These are phyloP conservation scores for Beauveria medogensis DNA, from an alignment of 2,329 filamentous ascomycete species.

Conservation along the genomic window DNA sequence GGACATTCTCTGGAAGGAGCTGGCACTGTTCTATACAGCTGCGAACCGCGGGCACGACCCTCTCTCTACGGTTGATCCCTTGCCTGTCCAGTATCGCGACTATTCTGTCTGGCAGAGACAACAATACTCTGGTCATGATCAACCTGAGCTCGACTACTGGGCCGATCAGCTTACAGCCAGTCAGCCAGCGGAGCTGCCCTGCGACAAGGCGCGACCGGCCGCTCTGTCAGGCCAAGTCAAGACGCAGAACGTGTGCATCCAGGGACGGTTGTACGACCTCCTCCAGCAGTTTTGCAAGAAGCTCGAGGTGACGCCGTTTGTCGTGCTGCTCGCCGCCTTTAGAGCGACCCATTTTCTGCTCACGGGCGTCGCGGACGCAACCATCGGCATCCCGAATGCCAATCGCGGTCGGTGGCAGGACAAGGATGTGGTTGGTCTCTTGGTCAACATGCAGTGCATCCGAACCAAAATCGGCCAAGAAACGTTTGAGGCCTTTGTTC, in stretches of 20 bases:
- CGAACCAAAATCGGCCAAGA: conserved; percentile 11
- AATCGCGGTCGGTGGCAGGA: conserved; percentile 1
- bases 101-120: conserved; percentile 17
- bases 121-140: conserved; percentile 3
- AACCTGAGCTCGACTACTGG: conserved; percentile 17
- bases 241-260: neutral
- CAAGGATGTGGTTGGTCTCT: neutral
- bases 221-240: conserved; percentile 5
- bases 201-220: conserved; percentile 11
- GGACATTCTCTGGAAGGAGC: conserved; percentile 11
- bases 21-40: conserved; percentile 13
- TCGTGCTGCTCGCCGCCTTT: conserved; percentile 9
- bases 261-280: conserved; percentile 5
- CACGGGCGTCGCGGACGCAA: conserved; percentile 9
- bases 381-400: conserved; percentile 1
- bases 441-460: conserved; percentile 9
- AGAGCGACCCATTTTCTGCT: conserved; percentile 4
- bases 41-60: conserved; percentile 13
- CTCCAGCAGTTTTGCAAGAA: conserved; percentile 2
- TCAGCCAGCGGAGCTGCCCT: conserved; percentile 11
- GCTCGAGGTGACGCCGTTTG: neutral
- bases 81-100: conserved; percentile 20
- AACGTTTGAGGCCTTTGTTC: conserved; percentile 15
- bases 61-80: conserved; percentile 9
- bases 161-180: conserved; percentile 9